These are phyloP conservation scores for Debaryomycetaceae sp. DNA, from an alignment of 1,139 yeast genomes.

Conservation along the genomic window DNA sequence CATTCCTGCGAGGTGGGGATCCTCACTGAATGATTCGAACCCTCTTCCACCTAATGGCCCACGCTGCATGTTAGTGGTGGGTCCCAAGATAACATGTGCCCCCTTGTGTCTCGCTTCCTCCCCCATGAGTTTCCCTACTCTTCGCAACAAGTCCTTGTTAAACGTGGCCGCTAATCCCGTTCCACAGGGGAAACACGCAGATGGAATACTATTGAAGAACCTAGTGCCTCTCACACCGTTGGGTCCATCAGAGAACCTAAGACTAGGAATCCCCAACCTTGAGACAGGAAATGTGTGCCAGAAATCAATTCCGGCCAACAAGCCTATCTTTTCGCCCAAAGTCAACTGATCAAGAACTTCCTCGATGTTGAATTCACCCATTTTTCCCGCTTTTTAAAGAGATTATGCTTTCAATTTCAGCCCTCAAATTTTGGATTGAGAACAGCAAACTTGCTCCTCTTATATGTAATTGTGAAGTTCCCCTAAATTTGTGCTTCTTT, in stretches of 20 bases:
- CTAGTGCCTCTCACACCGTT: slow-evolving; percentile 35
- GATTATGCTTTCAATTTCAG: too few species aligned
- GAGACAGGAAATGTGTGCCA: slow-evolving; percentile 55
- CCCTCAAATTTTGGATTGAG: too few species aligned
- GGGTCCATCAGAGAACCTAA: slow-evolving; percentile 33
- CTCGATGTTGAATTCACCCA: slow-evolving; percentile 36
- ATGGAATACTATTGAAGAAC: slow-evolving; percentile 26
- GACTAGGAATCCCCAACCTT: slow-evolving; percentile 34
- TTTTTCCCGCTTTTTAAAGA: too few species aligned
- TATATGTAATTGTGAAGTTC: too few species aligned
- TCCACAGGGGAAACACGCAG: slow-evolving; percentile 37
- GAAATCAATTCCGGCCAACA: slow-evolving; percentile 47
- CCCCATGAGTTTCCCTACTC: slow-evolving; percentile 32
- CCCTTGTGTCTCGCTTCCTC: slow-evolving; percentile 30
- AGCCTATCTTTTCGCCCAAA: slow-evolving; percentile 43
- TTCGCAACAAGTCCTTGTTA: slow-evolving; percentile 20
- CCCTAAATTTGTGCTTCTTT: not conserved
- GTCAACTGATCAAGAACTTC: slow-evolving; percentile 38
- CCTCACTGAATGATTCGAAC: slow-evolving; percentile 33
- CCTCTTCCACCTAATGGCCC: slow-evolving; percentile 37
- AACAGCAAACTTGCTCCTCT: too few species aligned
- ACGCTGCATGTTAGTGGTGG: slow-evolving; percentile 31
- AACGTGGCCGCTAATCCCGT: slow-evolving; percentile 46
- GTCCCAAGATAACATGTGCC: slow-evolving; percentile 32
- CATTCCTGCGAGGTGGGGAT: slow-evolving; percentile 30